Conservation (phyloP, 352 stramenopile genomes). For the Pythium phragmitis region DNA sequence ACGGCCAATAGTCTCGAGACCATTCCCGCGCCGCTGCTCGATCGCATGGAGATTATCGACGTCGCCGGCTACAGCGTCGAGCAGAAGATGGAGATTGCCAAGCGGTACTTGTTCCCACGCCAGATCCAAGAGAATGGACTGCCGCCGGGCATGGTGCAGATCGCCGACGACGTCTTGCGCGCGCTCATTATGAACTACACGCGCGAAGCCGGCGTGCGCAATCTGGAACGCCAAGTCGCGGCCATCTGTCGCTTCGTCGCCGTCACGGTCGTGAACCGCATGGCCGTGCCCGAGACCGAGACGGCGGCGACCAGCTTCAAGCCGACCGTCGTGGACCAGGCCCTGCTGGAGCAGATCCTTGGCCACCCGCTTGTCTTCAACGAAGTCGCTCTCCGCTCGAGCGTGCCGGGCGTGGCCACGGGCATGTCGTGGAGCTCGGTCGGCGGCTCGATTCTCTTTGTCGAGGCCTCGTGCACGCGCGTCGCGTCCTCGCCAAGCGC, state of each 20-base stretch:
- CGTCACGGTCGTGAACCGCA: slow-evolving; percentile 63
- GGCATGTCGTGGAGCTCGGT: slow-evolving; percentile 84
- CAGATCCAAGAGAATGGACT: slow-evolving; percentile 79
- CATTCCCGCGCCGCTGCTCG: slow-evolving; percentile 70
- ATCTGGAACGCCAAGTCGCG: slow-evolving; percentile 77
- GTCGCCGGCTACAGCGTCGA: slow-evolving; percentile 79
- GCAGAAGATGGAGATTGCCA: slow-evolving; percentile 83
- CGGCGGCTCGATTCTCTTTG: slow-evolving; percentile 82
- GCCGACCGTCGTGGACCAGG: slow-evolving; percentile 45
- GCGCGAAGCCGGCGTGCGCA: slow-evolving; percentile 83
- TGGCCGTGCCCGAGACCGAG: slow-evolving; percentile 22
- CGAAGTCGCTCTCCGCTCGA: slow-evolving; percentile 68
- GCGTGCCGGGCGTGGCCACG: slow-evolving; percentile 66
- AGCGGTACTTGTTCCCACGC: slow-evolving; percentile 72
- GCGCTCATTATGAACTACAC: slow-evolving; percentile 84
- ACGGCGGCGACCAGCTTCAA: slow-evolving; percentile 22
- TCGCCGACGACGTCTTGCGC: slow-evolving; percentile 60
- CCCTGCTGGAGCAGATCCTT: slow-evolving; percentile 57
- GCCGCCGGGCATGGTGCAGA: slow-evolving; percentile 37
- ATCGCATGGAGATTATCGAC: slow-evolving; percentile 87
- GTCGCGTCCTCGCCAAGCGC: slow-evolving; percentile 22
- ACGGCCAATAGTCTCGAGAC: slow-evolving; percentile 83
- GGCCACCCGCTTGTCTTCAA: slow-evolving; percentile 73
- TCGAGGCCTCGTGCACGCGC: slow-evolving; percentile 78
- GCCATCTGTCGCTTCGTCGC: slow-evolving; percentile 75